Evolutionary conservation across 2,329 filamentous ascomycete genomes (phyloP), one percentile per base, ranked within the genome.

Genomic region (Chalaropsis thielavioides): DNA sequence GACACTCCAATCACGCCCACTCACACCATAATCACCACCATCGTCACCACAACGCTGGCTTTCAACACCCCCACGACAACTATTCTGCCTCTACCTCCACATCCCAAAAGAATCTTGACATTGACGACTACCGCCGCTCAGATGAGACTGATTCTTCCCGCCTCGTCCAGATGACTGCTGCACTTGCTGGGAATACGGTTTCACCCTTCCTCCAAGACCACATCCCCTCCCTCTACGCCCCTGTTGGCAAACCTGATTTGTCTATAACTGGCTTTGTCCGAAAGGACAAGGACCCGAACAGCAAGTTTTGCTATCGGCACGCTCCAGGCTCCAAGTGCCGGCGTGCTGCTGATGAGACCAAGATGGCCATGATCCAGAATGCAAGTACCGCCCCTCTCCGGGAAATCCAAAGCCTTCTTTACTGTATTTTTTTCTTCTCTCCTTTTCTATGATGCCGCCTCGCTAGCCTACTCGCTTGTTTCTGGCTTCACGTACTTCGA

Each of bases 271-370:
- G 49, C 8, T 63, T 56, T 19, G 51, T 56, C 19, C 73, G 73
- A 61, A 76, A 72, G 56, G 76, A 78, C 58, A 78, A 75, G 71
- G 82, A 84, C 68, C 82, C 80, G 43, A 95, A 92, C 73, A 95
- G 90, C 70, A 94, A 89, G 74, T 97, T 88, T 77, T 99, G 94
- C 77, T 99, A 99, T 75, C 86, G 94, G 65, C 94, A 99, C 75
- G 83, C 89, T 64, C 94, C 94, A 1, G 94, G 97, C 74, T 85
- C 92, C 64, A 95, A 96, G 76, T 99, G 94, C 76, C 83, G 92
- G 68, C 85, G 91, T 67, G 90, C 95, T 68, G 92, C 91, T 66
- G 92, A 97, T 76, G 94, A 97, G 76, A 87, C 88, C 59, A 94
- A 94, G 68, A 99, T 99, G 94, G 90, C 92, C 70, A 87, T 92